Evolutionary conservation across 768 basidiomycete genomes (phyloP).

Genomic region (Nidula microcarpa): DNA sequence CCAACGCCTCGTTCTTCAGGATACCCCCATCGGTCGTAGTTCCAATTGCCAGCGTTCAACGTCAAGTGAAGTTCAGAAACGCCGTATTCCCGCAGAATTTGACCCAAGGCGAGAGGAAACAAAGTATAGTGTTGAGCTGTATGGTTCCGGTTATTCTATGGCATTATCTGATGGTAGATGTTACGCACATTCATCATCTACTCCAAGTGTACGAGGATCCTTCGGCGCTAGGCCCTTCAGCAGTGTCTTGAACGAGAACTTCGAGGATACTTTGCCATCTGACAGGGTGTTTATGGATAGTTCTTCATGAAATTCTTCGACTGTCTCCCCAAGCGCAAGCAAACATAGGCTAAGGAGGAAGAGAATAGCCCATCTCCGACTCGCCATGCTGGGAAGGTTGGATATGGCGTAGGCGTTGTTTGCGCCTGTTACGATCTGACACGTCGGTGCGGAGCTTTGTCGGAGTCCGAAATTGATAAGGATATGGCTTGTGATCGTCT

Average conservation of each 20-base stretch:
- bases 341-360: slow-evolving; percentile 5
- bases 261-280: slow-evolving; percentile 80
- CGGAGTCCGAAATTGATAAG: not conserved
- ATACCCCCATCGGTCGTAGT: slow-evolving; percentile 80
- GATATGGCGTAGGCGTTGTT: not conserved
- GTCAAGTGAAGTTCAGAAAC: slow-evolving; percentile 87
- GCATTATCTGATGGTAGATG: not conserved
- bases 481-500: not conserved
- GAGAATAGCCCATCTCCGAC: not conserved
- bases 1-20: slow-evolving; percentile 75
- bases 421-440: not conserved
- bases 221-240: slow-evolving; percentile 51
- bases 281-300: slow-evolving; percentile 49
- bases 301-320: slow-evolving; percentile 48
- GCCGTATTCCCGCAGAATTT: slow-evolving; percentile 81
- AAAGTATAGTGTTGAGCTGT: slow-evolving; percentile 83
- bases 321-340: slow-evolving; percentile 7
- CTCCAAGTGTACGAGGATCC: slow-evolving; percentile 46
- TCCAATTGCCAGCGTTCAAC: slow-evolving; percentile 91
- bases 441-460: not conserved
- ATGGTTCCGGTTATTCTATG: not conserved
- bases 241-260: slow-evolving; percentile 76
- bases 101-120: slow-evolving; percentile 83
- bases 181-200: slow-evolving; percentile 45
- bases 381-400: not conserved